Evolutionary conservation across 805 yeast species (phyloP), one percentile per base, ranked within the genome.

Genomic region (Limtongozyma cylindracea): DNA sequence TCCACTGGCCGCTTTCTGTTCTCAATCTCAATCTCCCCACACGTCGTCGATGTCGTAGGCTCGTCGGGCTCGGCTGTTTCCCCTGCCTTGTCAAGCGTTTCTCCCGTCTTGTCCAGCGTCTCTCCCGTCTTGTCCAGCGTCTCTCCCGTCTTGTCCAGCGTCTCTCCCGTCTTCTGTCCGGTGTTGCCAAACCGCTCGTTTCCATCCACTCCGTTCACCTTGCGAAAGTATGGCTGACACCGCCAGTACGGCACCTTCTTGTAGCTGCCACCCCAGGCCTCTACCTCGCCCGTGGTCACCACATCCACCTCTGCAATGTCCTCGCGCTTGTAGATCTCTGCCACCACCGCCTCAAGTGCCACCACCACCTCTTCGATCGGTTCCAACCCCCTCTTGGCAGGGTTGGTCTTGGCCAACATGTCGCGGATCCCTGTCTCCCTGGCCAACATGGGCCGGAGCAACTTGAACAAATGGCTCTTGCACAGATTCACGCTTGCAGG

Each of bases 151-250:
- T n/a, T n/a, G n/a, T n/a, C n/a, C n/a, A n/a, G n/a, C n/a, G n/a
- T n/a, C n/a, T n/a, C n/a, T n/a, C n/a, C n/a, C n/a, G n/a, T n/a
- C n/a, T n/a, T n/a, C n/a, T n/a, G n/a, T n/a, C n/a, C n/a, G n/a
- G n/a, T n/a, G n/a, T n/a, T n/a, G n/a, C n/a, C n/a, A n/a, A n/a
- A n/a, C n/a, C n/a, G n/a, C n/a, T n/a, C n/a, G n/a, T n/a, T 15
- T 15, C 17, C 9, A 7, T 15, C 17, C 8, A 9, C 18, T 5
- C 96, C 96, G 39, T 77, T 61, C 1, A 84, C 93, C 3, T 70
- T 67, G 33, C 98, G 57, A 53, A 84, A 84, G 39, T 76, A 73
- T 2, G 98, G 98, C 45, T 84, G 98, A 31, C 92, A 68, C 35
- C 96, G 59, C 96, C 96, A 84, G 41, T 72, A 80, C 2, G 98